A percentile compares a stretch with the other conserved stretches of the same genome.
These are phyloP conservation scores for Cyclocybe cylindracea DNA, from an alignment of 768 basidiomycete species.

Conservation along the genomic window DNA sequence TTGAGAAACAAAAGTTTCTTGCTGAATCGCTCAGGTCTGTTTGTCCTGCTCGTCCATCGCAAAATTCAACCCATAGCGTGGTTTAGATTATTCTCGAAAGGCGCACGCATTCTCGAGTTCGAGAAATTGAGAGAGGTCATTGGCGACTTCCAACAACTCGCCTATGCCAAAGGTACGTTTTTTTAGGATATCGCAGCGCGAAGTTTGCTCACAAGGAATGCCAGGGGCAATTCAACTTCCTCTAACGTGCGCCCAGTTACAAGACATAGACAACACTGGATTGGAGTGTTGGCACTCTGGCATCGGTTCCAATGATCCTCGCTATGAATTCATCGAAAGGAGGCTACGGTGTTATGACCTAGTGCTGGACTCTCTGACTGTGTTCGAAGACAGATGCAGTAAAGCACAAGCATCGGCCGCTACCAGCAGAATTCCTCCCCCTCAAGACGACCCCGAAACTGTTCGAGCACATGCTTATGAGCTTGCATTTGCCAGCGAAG, in stretches of 20 bases:
- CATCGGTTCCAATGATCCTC: conserved; percentile 54
- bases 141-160: conserved; percentile 85
- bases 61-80: not conserved
- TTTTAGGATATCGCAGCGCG: not conserved
- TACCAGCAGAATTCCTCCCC: conserved; percentile 19
- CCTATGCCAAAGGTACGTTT: conserved; percentile 73
- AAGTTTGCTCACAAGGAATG: conserved; percentile 6
- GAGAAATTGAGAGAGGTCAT: conserved; percentile 85
- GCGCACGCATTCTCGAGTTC: conserved; percentile 80
- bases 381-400: conserved; percentile 72
- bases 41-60: conserved; percentile 5
- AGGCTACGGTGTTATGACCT: conserved; percentile 80
- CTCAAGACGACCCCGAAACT: conserved; percentile 59
- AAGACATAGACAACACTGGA: conserved; percentile 76
- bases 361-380: conserved; percentile 76
- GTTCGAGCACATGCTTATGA: conserved; percentile 86
- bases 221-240: conserved; percentile 86
- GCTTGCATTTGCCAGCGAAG: conserved; percentile 79
- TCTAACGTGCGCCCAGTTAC: conserved; percentile 75
- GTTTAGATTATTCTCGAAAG: conserved; percentile 82
- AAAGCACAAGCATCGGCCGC: conserved; percentile 20
- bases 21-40: conserved; percentile 81
- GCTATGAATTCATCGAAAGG: conserved; percentile 55
- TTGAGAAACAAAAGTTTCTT: conserved; percentile 78
- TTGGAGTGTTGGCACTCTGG: conserved; percentile 77